phyloP scores from a whole-genome alignment of 1,139 yeast genomes.

The Zygosaccharomyces pseudobailii region DNA sequence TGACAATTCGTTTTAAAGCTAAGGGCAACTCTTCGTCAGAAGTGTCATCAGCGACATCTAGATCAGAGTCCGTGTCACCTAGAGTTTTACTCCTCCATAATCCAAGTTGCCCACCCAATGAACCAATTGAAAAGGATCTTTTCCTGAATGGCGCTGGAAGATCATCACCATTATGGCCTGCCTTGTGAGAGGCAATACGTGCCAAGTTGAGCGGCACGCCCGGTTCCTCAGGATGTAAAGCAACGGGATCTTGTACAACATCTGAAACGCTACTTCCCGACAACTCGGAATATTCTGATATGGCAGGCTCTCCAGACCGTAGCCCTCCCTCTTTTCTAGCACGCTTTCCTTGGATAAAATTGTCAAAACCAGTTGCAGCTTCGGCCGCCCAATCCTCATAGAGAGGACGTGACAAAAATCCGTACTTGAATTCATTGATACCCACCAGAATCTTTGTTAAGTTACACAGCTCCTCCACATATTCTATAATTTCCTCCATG shows the following conservation, averaged over 20 bases:
- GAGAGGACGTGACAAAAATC: slow-evolving; percentile 45
- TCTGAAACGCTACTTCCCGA: slow-evolving; percentile 11
- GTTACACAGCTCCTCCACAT: slow-evolving; percentile 43
- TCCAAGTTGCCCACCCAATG: slow-evolving; percentile 18
- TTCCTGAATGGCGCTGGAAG: slow-evolving; percentile 33
- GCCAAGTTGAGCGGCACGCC: slow-evolving; percentile 19
- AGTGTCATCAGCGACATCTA: slow-evolving; percentile 29
- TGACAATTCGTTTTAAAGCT: slow-evolving; percentile 35
- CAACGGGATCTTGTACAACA: slow-evolving; percentile 11
- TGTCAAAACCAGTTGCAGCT: slow-evolving; percentile 34
- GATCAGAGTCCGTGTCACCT: slow-evolving; percentile 27
- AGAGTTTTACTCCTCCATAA: slow-evolving; percentile 28
- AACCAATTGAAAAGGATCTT: slow-evolving; percentile 36
- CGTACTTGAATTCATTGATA: slow-evolving; percentile 45
- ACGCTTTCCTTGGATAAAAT: slow-evolving; percentile 20
- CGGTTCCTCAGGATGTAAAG: slow-evolving; percentile 5
- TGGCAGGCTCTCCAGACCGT: slow-evolving; percentile 4
- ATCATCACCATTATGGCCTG: slow-evolving; percentile 14
- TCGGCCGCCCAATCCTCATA: slow-evolving; percentile 42
- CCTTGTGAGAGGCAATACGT: slow-evolving; percentile 30
- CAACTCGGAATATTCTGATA: slow-evolving; percentile 13
- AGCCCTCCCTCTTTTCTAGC: neutral
- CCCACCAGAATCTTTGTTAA: slow-evolving; percentile 44
- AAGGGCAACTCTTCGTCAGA: slow-evolving; percentile 42
- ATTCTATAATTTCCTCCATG: slow-evolving; percentile 45